These are phyloP conservation scores for Corchorus olitorius DNA, from an alignment of 345 rosid genomes.

Conservation along the genomic window DNA sequence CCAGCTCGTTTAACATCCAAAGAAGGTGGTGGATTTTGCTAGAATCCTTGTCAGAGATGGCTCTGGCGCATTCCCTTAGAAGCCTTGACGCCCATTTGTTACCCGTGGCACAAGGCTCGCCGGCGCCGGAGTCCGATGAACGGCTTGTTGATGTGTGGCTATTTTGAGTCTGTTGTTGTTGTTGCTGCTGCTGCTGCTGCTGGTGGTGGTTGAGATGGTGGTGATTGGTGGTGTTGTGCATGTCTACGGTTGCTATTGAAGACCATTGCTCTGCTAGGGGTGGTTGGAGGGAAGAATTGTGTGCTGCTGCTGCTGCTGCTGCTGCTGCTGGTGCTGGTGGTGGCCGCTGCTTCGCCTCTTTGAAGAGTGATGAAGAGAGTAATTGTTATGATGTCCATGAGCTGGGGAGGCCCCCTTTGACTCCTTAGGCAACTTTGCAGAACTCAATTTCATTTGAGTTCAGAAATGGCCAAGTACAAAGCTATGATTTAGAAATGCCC, in stretches of 20 bases:
- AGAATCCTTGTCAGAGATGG: conserved; percentile 71
- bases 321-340: too few species aligned
- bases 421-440: conserved; percentile 28
- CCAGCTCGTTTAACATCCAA: conserved; percentile 75
- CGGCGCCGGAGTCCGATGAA: conserved; percentile 52
- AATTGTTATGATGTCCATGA: conserved; percentile 33
- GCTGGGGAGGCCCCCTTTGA: conserved; percentile 41
- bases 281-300: conserved; percentile 26
- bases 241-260: conserved; percentile 36
- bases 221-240: conserved; percentile 36
- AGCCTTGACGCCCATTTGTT: conserved; percentile 64
- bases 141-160: conserved; percentile 59
- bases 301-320: not conserved
- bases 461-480: conserved; percentile 34
- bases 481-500: conserved; percentile 22
- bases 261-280: conserved; percentile 27
- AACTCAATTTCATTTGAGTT: conserved; percentile 37
- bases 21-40: conserved; percentile 65
- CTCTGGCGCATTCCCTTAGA: conserved; percentile 69
- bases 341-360: conserved; percentile 13
- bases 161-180: conserved; percentile 5
- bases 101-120: conserved; percentile 28
- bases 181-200: not conserved
- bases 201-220: conserved; percentile 20
- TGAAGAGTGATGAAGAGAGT: conserved; percentile 28